A percentile compares a stretch with the other conserved stretches of the same genome.
Conservation (phyloP, 1,284 basidiomycete genomes). For the Clitocybe nebularis region DNA sequence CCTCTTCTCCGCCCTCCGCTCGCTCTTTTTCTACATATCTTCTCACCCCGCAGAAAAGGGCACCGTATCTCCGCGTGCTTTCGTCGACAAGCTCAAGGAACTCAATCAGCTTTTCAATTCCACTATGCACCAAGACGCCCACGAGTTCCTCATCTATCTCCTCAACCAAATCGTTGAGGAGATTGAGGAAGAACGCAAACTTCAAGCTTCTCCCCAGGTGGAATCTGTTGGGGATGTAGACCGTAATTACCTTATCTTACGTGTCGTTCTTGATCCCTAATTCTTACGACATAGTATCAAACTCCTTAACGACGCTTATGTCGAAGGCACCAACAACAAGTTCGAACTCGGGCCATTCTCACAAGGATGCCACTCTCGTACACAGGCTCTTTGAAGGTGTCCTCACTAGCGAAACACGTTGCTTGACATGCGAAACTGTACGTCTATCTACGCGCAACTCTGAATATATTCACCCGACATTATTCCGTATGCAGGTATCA, state of each 20-base stretch:
- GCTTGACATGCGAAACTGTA: slow-evolving; percentile 94
- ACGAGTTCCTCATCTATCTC: slow-evolving; percentile 95
- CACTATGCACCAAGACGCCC: slow-evolving; percentile 92
- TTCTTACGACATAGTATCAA: slow-evolving; percentile 41
- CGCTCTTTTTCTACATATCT: slow-evolving; percentile 84
- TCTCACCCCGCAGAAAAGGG: slow-evolving; percentile 74
- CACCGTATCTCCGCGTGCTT: slow-evolving; percentile 81
- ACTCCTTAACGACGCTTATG: slow-evolving; percentile 51
- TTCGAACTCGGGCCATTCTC: slow-evolving; percentile 40
- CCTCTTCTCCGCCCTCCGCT: slow-evolving; percentile 86
- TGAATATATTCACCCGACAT: slow-evolving; percentile 2
- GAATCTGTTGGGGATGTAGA: slow-evolving; percentile 37
- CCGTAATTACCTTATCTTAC: slow-evolving; percentile 2
- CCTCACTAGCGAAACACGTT: slow-evolving; percentile 94
- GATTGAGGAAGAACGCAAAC: slow-evolving; percentile 70
- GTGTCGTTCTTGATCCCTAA: slow-evolving; percentile 7
- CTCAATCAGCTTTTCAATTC: slow-evolving; percentile 85
- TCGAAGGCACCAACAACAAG: slow-evolving; percentile 35
- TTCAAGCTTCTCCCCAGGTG: slow-evolving; percentile 32
- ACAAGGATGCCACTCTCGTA: slow-evolving; percentile 70
- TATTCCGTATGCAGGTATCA: slow-evolving; percentile 60
- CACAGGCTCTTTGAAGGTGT: slow-evolving; percentile 92
- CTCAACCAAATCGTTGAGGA: slow-evolving; percentile 94
- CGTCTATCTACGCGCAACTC: slow-evolving; percentile 20
- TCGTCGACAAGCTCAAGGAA: slow-evolving; percentile 88